Base-by-base conservation (phyloP, 139 green algal species). In the Coelastrella sp. region DNA sequence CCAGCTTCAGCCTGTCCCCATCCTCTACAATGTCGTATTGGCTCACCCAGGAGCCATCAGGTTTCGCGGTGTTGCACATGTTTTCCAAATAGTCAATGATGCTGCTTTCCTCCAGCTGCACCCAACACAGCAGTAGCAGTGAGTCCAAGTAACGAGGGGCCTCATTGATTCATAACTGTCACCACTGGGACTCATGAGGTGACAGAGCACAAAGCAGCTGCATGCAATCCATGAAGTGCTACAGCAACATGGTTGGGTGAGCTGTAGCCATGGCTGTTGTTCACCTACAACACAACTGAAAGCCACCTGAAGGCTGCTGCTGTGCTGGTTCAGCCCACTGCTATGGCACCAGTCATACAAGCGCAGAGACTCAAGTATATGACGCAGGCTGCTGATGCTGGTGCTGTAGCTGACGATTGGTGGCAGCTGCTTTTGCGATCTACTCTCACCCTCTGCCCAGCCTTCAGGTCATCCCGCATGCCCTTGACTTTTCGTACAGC, bases 1-100 rank as follows among this genome's bases (percentile, higher is more conserved):
- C 91, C 1, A 98, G 75, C 79, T 94, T 91, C 19, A 98, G 92
- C 85, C 81, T 87, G 20, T 89, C 63, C 0, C 92, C 95, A 1
- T 94, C 57, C 81, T 98, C 95, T 20, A 96, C 93, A 22, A 98
- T 83, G 84, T 99, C 96, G 6, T 96, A 90, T 17, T 90, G 92
- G 0, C 92, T 93, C 12, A 98, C 95, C 97, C 97, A 99, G 63
- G 96, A 92, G 35, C 96, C 97, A 15, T 96, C 94, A 10, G 94
- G 92, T 19, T 89, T 92, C 49, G 94, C 90, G 0, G 94, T 92
- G 61, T 97, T 91, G 70, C 94, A 96, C 78, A 97, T 92, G 24
- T 92, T 94, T 87, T 98, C 97, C 7, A 98, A 63, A 57, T 88
- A 66, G 25, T 98, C 95, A 22, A 98, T 93, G 27, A 98, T 91